Base-by-base conservation (phyloP, 1,284 basidiomycete genomes). In the Pisolithus thermaeus region DNA sequence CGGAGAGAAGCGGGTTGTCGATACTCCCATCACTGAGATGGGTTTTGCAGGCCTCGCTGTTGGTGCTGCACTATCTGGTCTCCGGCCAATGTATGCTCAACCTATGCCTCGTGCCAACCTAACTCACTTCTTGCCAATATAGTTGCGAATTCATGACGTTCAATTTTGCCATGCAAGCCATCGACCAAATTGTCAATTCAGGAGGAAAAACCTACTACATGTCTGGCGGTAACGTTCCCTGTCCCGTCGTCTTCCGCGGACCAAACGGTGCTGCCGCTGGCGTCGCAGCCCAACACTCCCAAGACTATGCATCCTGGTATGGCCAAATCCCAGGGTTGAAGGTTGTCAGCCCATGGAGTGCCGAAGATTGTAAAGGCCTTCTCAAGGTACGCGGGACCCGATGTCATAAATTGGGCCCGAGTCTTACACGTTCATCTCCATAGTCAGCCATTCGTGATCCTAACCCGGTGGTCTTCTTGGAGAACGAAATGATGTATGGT, bases 131-230 rank as follows among this genome's bases (percentile, higher is more conserved):
- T 35, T 35, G 32, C 51, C 28, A 49, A 53, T 47, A 7, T 54
- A 91, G 88, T 65, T 99, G 97, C 82, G 97, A 99, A 79, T 99
- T 99, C 80, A 99, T 97, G 93, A 97, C 93, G 9, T 96, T 92
- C 74, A 92, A 94, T 77, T 93, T 93, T 67, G 90, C 91, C 56
- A 93, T 92, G 91, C 89, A 92, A 72, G 94, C 96, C 57, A 99
- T 99, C 69, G 97, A 99, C 75, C 97, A 99, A 71, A 98, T 99
- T 60, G 91, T 99, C 73, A 99, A 99, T 84, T 98, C 95, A n/a
- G 97, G 90, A 55, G 97, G 92, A 61, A 99, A 99, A 81, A 99
- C 97, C 11, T 94, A 97, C 76, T 99, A 99, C 84, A 99, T 99
- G 97, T 98, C 95, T 43, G 97, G 95, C 57, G 97, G 97, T 60